phyloP scores from a whole-genome alignment of 169 alveolate species.

The Sarcocystis neurona region DNA sequence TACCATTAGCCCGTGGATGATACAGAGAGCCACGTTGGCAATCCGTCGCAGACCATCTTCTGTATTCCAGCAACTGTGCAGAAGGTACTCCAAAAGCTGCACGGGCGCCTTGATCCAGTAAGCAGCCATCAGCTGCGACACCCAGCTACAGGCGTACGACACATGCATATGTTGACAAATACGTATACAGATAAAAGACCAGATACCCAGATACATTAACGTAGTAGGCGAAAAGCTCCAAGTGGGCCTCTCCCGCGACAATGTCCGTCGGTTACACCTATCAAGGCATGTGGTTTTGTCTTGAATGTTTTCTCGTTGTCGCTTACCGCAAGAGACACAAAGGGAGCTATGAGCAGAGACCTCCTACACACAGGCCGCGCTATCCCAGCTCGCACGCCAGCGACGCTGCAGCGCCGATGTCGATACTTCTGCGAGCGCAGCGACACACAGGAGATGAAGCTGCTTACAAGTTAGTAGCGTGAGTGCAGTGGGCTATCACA shows the following conservation, averaged over 20 bases:
- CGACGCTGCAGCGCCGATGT: conserved; percentile 44
- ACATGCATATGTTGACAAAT: too few relatives aligned
- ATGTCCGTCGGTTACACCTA: too few relatives aligned
- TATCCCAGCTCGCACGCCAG: conserved; percentile 35
- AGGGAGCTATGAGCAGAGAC: conserved; percentile 38
- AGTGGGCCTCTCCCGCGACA: too few relatives aligned
- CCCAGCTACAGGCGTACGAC: too few relatives aligned
- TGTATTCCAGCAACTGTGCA: conserved; percentile 24
- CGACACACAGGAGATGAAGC: too few relatives aligned
- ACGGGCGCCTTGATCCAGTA: conserved; percentile 31
- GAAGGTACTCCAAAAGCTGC: neutral
- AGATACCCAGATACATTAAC: too few relatives aligned
- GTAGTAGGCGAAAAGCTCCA: too few relatives aligned
- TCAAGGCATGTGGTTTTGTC: too few relatives aligned
- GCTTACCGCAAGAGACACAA: conserved; percentile 31
- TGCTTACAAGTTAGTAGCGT: too few relatives aligned
- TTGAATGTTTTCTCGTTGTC: too few relatives aligned
- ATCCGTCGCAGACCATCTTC: conserved; percentile 17
- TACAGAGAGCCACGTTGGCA: conserved; percentile 23
- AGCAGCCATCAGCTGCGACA: conserved; percentile 24
- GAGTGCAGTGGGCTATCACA: too few relatives aligned
- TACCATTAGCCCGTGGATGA: conserved; percentile 46
- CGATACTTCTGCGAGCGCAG: neutral
- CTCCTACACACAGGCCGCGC: conserved; percentile 37
- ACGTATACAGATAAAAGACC: too few relatives aligned